A percentile compares a stretch with the other conserved stretches of the same genome.
phyloP scores from a whole-genome alignment of 139 green algal species.

The Coccomyxa sp. region DNA sequence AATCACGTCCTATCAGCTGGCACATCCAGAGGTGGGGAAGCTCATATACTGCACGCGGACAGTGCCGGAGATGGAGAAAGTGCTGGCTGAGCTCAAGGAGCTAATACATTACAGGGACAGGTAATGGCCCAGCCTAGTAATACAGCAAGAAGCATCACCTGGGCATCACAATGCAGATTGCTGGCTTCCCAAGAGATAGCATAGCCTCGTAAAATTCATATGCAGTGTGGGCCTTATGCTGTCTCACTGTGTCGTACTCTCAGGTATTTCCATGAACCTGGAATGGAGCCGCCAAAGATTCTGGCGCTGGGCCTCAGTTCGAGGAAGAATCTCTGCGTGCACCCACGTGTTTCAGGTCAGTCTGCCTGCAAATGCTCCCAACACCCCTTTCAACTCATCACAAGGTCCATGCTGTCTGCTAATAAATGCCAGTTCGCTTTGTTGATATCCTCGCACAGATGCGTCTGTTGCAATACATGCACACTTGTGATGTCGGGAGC shows the following conservation, averaged over 20 bases:
- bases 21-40: slow-evolving; percentile 92
- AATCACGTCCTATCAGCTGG: slow-evolving; percentile 97
- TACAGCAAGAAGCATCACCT: no score
- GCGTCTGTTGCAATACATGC: not conserved
- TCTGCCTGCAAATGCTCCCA: not conserved
- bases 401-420: no score
- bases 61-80: slow-evolving; percentile 99
- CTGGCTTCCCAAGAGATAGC: no score
- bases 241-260: not conserved
- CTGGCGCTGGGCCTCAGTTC: slow-evolving; percentile 89
- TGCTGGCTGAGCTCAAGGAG: slow-evolving; percentile 76
- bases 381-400: not conserved
- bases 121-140: slow-evolving; percentile 32
- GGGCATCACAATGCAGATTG: no score
- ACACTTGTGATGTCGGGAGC: not conserved
- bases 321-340: slow-evolving; percentile 94
- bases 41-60: slow-evolving; percentile 99
- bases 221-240: not conserved
- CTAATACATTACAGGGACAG: slow-evolving; percentile 81
- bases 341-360: slow-evolving; percentile 15
- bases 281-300: slow-evolving; percentile 54
- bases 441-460: not conserved
- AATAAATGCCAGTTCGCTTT: no score
- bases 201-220: no score
- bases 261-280: slow-evolving; percentile 28